phyloP scores from a whole-genome alignment of 108 stramenopile species.

The Conticribra guillardii region DNA sequence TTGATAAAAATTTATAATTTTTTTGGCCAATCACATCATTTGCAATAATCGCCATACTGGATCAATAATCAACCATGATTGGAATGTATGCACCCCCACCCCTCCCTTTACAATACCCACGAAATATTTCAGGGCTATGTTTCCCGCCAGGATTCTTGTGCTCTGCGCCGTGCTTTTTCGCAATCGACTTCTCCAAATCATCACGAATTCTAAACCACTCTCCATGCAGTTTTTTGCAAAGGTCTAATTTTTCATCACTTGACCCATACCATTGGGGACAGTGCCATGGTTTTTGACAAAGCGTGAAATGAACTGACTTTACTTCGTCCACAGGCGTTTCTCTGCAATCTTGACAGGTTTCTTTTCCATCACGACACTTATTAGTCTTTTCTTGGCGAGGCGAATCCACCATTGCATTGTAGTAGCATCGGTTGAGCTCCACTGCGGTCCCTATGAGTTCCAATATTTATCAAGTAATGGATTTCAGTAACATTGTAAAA shows the following conservation, averaged over 20 bases:
- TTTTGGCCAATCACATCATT: neutral
- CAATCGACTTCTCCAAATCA: constrained; percentile 34
- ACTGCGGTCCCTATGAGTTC: constrained; percentile 39
- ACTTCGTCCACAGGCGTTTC: constrained; percentile 53
- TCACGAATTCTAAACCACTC: constrained; percentile 53
- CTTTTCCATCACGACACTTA: constrained; percentile 52
- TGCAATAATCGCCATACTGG: neutral
- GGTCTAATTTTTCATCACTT: neutral
- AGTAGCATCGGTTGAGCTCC: constrained; percentile 87
- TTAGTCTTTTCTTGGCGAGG: constrained; percentile 52
- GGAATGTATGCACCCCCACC: constrained; percentile 46
- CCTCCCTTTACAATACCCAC: constrained; percentile 46
- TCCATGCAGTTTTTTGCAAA: constrained; percentile 44
- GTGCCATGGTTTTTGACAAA: constrained; percentile 92
- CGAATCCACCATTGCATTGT: constrained; percentile 93
- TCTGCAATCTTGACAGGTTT: constrained; percentile 77
- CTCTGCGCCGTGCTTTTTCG: neutral
- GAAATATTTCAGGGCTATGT: constrained; percentile 45
- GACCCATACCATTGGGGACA: constrained; percentile 46
- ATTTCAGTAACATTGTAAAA: too few species aligned
- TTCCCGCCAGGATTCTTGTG: constrained; percentile 22
- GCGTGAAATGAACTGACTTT: constrained; percentile 87
- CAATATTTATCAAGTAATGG: too few species aligned
- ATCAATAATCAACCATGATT: constrained; percentile 1
- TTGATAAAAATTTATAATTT: neutral